These are phyloP conservation scores for Monosporozyma unispora DNA, from an alignment of 805 yeast species.

Conservation along the genomic window DNA sequence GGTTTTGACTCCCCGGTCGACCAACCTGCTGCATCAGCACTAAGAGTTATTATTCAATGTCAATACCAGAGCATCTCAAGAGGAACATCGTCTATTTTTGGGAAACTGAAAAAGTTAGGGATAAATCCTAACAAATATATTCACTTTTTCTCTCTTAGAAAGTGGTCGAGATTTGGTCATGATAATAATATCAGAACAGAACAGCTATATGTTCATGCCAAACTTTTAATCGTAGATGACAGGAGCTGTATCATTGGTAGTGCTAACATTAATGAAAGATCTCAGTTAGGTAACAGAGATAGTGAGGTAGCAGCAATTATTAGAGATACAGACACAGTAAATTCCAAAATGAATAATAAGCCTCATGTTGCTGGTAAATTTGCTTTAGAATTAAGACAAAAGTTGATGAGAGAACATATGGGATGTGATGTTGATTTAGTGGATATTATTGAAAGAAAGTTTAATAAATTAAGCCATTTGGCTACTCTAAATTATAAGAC, in stretches of 20 bases:
- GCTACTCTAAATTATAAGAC: slow-evolving; percentile 27
- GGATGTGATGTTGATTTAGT: slow-evolving; percentile 87
- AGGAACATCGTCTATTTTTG: slow-evolving; percentile 82
- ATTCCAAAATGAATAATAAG: slow-evolving; percentile 67
- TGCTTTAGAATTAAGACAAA: slow-evolving; percentile 79
- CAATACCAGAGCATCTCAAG: slow-evolving; percentile 89
- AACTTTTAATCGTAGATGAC: slow-evolving; percentile 86
- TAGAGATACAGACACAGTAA: slow-evolving; percentile 68
- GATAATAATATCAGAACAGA: slow-evolving; percentile 70
- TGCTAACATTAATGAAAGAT: slow-evolving; percentile 93
- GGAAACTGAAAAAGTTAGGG: slow-evolving; percentile 66
- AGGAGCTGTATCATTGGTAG: slow-evolving; percentile 91
- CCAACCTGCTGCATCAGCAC: slow-evolving; percentile 87
- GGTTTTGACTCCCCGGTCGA: slow-evolving; percentile 94
- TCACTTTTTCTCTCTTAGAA: slow-evolving; percentile 82
- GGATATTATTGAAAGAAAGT: slow-evolving; percentile 72
- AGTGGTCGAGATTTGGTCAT: slow-evolving; percentile 91
- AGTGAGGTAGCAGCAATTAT: slow-evolving; percentile 89
- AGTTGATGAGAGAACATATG: slow-evolving; percentile 93
- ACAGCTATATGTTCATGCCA: slow-evolving; percentile 89
- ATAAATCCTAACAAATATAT: slow-evolving; percentile 87
- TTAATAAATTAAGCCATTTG: slow-evolving; percentile 34
- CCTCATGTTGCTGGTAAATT: slow-evolving; percentile 77
- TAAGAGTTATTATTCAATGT: slow-evolving; percentile 92
- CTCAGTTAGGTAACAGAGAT: slow-evolving; percentile 89